Evolutionary conservation across 257 asterid species (phyloP), one percentile per base, ranked within the genome.

Genomic region (Gentiana straminea): DNA sequence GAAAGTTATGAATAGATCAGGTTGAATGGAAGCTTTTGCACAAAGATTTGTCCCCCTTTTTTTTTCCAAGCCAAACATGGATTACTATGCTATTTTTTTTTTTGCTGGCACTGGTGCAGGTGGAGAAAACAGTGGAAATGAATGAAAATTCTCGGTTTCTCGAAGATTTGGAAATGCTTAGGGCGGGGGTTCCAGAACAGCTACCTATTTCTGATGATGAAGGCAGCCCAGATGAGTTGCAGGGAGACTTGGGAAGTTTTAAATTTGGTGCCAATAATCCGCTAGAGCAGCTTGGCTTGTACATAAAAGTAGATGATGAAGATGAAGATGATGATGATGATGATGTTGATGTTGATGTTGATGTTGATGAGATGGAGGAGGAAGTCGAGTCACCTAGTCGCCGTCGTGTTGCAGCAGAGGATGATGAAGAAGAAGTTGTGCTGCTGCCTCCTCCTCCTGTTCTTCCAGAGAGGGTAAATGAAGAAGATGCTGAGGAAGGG

Each of bases 111-210:
- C 38, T 13, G 12, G 8, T 57, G 32, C 77, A 86, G 97, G 78
- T 89, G 78, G 95, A 89, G 75, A 80, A 83, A 79, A 83, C 94
- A 0, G 95, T 84, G 37, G 97, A 89, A 68, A 89, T 86, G 58
- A 83, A 81, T 41, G 95, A 83, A 44, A 83, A 69, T 54, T 79
- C 83, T 8, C 77, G 73, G 59, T 75, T 86, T 64, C 87, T 86
- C 44, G 79, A 78, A 66, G 97, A 89, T 69, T 56, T 89, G 71
- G 89, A 85, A 57, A 77, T 81, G 95, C 78, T 88, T 47, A 77
- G 89, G 60, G 66, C 72, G 35, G 82, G 64, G 3, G 68, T 79
- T 53, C 41, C 75, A 0, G 90, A 82, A 57, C 86, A 75, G 49
- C 65, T 84, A 52, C 84, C 74, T 13, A 81, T 81, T 69, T 77